Conservation (phyloP, 2,329 filamentous ascomycete genomes). For the Stagonosporopsis chrysanthemi region DNA sequence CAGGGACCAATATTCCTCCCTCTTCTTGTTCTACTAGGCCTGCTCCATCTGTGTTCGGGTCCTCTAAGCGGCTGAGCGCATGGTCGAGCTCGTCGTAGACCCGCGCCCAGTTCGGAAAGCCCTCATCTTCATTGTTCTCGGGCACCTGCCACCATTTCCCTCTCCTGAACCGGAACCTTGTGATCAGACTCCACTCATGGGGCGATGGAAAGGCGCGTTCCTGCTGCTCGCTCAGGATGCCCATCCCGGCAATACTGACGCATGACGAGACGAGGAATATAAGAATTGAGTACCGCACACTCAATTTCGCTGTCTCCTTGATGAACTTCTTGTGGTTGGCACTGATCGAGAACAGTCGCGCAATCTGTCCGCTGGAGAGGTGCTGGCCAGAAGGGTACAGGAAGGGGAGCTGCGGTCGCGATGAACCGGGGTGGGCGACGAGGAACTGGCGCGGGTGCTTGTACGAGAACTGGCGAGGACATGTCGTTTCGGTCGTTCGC, state of each 20-base stretch:
- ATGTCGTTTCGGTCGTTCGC: conserved; percentile 25
- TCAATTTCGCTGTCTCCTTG: conserved; percentile 73
- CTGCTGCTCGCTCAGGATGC: conserved; percentile 74
- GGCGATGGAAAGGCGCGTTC: conserved; percentile 83
- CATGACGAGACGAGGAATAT: conserved; percentile 71
- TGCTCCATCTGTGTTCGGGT: conserved; percentile 71
- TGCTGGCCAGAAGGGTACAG: conserved; percentile 63
- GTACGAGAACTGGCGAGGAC: conserved; percentile 65
- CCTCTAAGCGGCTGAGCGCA: conserved; percentile 72
- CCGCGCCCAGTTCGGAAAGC: conserved; percentile 73
- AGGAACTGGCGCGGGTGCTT: conserved; percentile 62
- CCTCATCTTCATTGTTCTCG: conserved; percentile 64
- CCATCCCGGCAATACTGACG: conserved; percentile 67
- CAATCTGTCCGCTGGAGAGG: conserved; percentile 55
- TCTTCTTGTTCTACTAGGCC: conserved; percentile 66
- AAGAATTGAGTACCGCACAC: conserved; percentile 71
- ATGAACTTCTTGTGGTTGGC: conserved; percentile 74
- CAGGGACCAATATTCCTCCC: conserved; percentile 53
- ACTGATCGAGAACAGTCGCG: conserved; percentile 75
- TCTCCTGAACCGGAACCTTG: conserved; percentile 71
- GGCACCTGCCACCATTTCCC: conserved; percentile 58
- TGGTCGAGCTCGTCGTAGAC: conserved; percentile 67
- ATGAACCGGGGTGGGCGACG: conserved; percentile 49
- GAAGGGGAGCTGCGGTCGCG: conserved; percentile 71
- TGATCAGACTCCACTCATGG: conserved; percentile 78